phyloP scores from a whole-genome alignment of 2,329 filamentous ascomycete species.

The Whalleya microplaca region DNA sequence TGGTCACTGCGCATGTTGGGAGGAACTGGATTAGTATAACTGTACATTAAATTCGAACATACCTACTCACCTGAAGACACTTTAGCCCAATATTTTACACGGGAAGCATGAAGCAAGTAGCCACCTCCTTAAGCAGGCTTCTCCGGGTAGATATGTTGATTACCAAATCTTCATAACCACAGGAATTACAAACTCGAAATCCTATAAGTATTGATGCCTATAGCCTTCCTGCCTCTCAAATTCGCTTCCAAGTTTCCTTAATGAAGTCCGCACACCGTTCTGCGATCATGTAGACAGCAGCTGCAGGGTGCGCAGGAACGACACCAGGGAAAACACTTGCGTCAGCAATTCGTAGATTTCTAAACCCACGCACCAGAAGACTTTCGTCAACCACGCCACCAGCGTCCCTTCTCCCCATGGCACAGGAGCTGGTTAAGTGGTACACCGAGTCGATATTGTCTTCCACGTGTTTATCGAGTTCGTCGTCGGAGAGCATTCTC shows the following conservation, averaged over 20 bases:
- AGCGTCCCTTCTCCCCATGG: conserved; percentile 9
- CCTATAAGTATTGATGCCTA: too few species aligned
- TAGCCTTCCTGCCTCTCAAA: too few species aligned
- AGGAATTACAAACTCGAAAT: too few species aligned
- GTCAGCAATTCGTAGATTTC: conserved; percentile 47
- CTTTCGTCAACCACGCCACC: conserved; percentile 46
- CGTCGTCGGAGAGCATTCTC: conserved; percentile 8
- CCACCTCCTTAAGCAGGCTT: too few species aligned
- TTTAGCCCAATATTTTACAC: too few species aligned
- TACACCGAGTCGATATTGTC: conserved; percentile 5
- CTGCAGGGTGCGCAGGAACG: conserved; percentile 50
- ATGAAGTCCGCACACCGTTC: conserved; percentile 37
- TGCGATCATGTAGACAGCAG: conserved; percentile 51
- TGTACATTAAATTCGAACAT: too few species aligned
- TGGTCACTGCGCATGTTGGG: too few species aligned
- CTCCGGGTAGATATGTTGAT: too few species aligned
- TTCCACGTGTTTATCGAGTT: conserved; percentile 12
- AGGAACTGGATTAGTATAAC: too few species aligned
- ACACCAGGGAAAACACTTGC: conserved; percentile 47
- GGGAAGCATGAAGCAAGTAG: too few species aligned
- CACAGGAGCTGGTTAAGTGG: conserved; percentile 9
- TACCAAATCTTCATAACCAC: too few species aligned
- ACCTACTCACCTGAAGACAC: too few species aligned
- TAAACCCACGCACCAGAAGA: conserved; percentile 45
- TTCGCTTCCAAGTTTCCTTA: conserved; percentile 9